Evolutionary conservation across 192 early-diverging fungal species (phyloP).

Genomic region (Mortierella alpina): DNA sequence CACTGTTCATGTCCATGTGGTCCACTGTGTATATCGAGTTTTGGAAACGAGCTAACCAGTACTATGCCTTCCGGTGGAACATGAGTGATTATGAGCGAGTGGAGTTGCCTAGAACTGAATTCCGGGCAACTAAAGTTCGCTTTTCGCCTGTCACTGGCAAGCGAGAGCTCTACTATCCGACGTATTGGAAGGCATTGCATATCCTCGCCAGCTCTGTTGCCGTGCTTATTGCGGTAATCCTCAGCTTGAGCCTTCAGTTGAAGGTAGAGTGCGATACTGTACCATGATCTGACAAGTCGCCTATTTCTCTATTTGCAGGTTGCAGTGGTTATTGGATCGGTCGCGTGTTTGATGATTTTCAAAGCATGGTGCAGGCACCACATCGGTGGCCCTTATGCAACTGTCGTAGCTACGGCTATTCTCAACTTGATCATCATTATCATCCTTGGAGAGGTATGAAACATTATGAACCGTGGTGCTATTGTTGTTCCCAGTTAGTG

Average conservation of each 20-base stretch:
- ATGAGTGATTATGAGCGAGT: constrained; percentile 55
- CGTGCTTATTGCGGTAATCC: constrained; percentile 20
- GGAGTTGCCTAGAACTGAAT: constrained; percentile 64
- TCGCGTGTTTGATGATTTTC: constrained; percentile 52
- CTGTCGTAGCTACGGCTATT: constrained; percentile 42
- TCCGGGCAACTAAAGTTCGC: constrained; percentile 54
- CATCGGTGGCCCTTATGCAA: constrained; percentile 29
- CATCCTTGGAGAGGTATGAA: constrained; percentile 59
- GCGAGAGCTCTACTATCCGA: constrained; percentile 49
- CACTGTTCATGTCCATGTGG: constrained; percentile 74
- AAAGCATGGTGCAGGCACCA: constrained; percentile 44
- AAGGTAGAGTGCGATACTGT: background rate
- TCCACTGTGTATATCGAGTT: constrained; percentile 65
- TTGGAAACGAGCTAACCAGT: constrained; percentile 64
- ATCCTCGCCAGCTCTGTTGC: constrained; percentile 26
- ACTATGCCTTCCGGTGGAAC: constrained; percentile 63
- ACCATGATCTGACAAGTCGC: background rate
- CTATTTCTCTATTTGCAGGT: constrained; percentile 8
- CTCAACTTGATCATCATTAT: constrained; percentile 62
- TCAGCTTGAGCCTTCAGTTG: background rate
- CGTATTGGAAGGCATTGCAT: constrained; percentile 26
- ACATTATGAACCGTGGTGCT: background rate
- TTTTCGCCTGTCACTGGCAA: constrained; percentile 60
- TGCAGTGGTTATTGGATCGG: constrained; percentile 49
- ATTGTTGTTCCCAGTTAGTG: constrained; percentile 19